Evolutionary conservation across 331 rosid species (phyloP).

Genomic region (Stylosanthes scabra): DNA sequence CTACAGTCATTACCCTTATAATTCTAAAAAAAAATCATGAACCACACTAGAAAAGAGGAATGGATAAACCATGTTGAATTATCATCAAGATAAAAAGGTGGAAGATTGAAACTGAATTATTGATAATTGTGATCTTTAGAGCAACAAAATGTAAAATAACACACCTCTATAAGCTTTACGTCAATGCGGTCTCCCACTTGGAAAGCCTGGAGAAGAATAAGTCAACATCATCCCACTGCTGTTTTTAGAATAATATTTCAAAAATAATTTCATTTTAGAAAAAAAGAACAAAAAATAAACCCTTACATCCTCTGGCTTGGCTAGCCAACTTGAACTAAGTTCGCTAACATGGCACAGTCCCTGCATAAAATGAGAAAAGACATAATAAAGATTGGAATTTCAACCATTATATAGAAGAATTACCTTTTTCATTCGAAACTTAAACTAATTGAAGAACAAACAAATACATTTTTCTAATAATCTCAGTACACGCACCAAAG

Average conservation of each 20-base stretch:
- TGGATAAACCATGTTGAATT: constrained; percentile 13
- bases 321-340: constrained; percentile 86
- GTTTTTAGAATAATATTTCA: background rate
- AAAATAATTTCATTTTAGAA: background rate
- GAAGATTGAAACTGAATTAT: background rate
- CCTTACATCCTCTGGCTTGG: constrained; percentile 95
- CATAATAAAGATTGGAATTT: constrained; percentile 21
- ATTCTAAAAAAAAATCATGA: too few relatives aligned
- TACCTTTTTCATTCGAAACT: background rate
- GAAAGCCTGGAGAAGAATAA: constrained; percentile 65
- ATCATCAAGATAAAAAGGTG: background rate
- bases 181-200: constrained; percentile 87
- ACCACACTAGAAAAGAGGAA: constrained; percentile 4
- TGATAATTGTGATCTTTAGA: constrained; percentile 2
- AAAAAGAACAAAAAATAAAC: constrained; percentile 26
- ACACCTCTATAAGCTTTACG: constrained; percentile 97
- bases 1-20: too few relatives aligned
- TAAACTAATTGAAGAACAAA: constrained; percentile 23
- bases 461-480: constrained; percentile 22
- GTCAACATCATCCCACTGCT: constrained; percentile 15
- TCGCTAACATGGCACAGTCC: constrained; percentile 99
- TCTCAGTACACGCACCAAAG: constrained; percentile 3
- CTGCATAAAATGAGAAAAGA: constrained; percentile 53
- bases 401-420: constrained; percentile 25
- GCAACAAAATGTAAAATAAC: constrained; percentile 25